Percentiles rank a stretch among this genome's conserved stretches.
Conservation (phyloP, 2,329 filamentous ascomycete species). For the Geosmithia putterillii region DNA sequence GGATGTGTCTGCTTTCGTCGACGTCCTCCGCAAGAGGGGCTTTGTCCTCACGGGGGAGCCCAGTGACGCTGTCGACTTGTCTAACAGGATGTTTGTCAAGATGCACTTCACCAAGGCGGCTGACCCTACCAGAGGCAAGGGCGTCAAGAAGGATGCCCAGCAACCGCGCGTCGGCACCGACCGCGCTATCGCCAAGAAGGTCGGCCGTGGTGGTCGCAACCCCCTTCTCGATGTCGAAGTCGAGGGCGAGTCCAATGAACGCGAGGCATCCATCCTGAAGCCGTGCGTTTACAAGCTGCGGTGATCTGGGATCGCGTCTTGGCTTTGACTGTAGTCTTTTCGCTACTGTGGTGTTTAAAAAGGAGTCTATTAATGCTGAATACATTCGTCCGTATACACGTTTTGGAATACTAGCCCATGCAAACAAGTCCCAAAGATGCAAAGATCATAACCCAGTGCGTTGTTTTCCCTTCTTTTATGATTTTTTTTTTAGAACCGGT, state of each 20-base stretch:
- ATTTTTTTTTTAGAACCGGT: no score
- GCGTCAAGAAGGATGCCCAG: slow-evolving; percentile 46
- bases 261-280: slow-evolving; percentile 61
- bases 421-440: no score
- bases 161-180: slow-evolving; percentile 11
- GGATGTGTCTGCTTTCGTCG: slow-evolving; percentile 77
- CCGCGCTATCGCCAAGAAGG: slow-evolving; percentile 31
- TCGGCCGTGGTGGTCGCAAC: slow-evolving; percentile 41
- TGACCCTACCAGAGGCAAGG: slow-evolving; percentile 64
- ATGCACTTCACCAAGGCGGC: slow-evolving; percentile 90
- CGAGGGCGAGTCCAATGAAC: slow-evolving; percentile 52
- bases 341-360: no score
- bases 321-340: no score
- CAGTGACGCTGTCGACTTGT: slow-evolving; percentile 56
- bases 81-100: slow-evolving; percentile 97
- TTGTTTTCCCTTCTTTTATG: no score
- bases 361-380: no score
- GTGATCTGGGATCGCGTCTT: no score
- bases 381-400: no score
- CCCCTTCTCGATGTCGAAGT: slow-evolving; percentile 40
- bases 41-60: slow-evolving; percentile 67
- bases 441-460: no score
- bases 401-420: no score
- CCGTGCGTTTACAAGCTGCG: slow-evolving; percentile 93
- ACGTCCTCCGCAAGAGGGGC: slow-evolving; percentile 66